Base-by-base conservation (phyloP, 2,329 filamentous ascomycete genomes). In the Fusarium sp. region DNA sequence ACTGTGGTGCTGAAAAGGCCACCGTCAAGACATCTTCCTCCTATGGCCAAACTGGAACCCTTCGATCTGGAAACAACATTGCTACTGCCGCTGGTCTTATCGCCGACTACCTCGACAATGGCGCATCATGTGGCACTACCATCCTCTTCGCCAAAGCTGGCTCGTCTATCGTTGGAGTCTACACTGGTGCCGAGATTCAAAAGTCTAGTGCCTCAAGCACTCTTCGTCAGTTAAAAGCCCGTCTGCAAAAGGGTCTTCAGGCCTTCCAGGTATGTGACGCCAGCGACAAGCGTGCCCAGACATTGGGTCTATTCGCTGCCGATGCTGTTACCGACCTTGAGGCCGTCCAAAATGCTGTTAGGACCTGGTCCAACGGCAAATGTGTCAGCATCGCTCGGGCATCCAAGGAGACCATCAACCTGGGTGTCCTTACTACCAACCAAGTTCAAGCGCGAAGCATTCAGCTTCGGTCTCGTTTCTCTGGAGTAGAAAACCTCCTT, bases 131-230 rank as follows among this genome's bases (percentile, higher is more conserved):
- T 3, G 68, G 68, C 5, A 52, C 54, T 5, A 70, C 68, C 4
- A 65, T 70, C 10, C 22, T 70, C 6, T 68, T 70, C n/a, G 64
- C 68, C 45, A 70, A 71, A 52, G 59, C 66, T 9, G 68, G 68
- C 1, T 49, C 59, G 11, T 55, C 62, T 0, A 45, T 70, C 9
- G 66, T 68, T 25, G 68, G 68, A 26, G 31, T 71, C 1, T 70
- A 71, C 7, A 56, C 65, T 1, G 68, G 68, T 12, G 59, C 64
- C 2, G 68, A 71, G 4, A 62, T 68, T 1, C 68, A 70, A 4
- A 70, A 70, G 57, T 19, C n/a, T 1, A 61, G 68, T 5, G 66
- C 65, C 29, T 61, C 66, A 1, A 39, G 15, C 32, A 35, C 57
- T 1, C 47, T 70, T 13, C 64, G 54, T 32, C 49, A 58, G 28